Evolutionary conservation across 345 rosid species (phyloP), one percentile per base, ranked within the genome.

Genomic region (Chamaenerion angustifolium): DNA sequence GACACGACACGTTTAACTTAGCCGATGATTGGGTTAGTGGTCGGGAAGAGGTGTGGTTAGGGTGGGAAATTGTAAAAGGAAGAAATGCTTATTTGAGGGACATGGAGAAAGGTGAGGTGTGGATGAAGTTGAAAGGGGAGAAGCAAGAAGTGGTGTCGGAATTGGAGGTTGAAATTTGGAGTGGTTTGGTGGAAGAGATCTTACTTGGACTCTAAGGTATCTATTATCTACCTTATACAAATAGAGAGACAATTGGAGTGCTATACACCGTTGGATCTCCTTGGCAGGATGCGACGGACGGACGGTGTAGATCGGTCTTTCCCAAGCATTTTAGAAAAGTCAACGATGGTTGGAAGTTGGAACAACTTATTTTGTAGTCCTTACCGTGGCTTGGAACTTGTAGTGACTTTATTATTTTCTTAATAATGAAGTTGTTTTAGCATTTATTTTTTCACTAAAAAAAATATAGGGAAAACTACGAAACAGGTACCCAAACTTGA

Each of bases 21-120:
- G 86, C 68, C 8, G 63, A 63, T 55, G 83, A 76, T n/a, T 83
- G 98, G 98, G 23, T 83, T 9, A 60, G 56, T 43, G 85, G 78
- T 27, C 37, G 56, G 35, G 49, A 66, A 41, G 80, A 76, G 40
- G 6, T 62, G 64, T 49, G 73, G 55, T 10, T 64, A 49, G 81
- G 85, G 13, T 83, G 92, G 94, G 79, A 83, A 49, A 68, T 68
- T 52, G 53, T 42, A 46, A 75, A 67, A 9, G 68, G 70, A 10
- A 78, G 95, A 43, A 54, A 48, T 12, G 50, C 58, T 11, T 86
- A 75, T 42, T 46, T 83, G 42, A 73, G 59, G 27, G 82, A 76
- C 10, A 67, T 70, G 85, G 79, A 81, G 64, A 74, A 19, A 59
- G 53, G 54, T 21, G 25, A 21, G 25, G 25, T 21, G 17, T 79